These are phyloP conservation scores for Cladophialophora carrionii DNA, from an alignment of 2,329 filamentous ascomycete species.

Conservation along the genomic window DNA sequence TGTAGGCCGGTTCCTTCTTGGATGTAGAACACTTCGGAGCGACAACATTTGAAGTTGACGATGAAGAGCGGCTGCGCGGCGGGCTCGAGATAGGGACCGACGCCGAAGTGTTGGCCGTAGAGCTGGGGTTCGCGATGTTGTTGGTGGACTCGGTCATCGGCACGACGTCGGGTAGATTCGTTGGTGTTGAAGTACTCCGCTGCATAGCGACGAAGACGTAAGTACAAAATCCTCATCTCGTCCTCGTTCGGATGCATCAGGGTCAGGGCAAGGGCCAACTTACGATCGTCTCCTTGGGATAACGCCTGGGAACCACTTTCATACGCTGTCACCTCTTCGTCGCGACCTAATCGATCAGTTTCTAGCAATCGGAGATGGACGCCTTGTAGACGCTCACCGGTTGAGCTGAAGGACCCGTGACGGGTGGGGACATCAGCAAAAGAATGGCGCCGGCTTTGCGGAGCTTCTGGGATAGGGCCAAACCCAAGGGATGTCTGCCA, in stretches of 20 bases:
- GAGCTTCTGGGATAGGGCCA: conserved; percentile 50
- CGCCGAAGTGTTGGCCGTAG: conserved; percentile 36
- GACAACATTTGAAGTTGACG: conserved; percentile 93
- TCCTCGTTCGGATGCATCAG: conserved; percentile 38
- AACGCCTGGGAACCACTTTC: conserved; percentile 44
- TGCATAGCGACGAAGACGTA: conserved; percentile 47
- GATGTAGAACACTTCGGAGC: conserved; percentile 95
- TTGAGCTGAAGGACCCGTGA: conserved; percentile 49
- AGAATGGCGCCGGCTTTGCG: conserved; percentile 57
- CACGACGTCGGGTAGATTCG: conserved; percentile 42
- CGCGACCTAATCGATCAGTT: conserved; percentile 40
- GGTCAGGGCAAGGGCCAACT: conserved; percentile 43
- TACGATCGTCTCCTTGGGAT: conserved; percentile 48
- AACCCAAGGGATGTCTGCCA: conserved; percentile 58
- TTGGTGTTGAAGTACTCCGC: conserved; percentile 49
- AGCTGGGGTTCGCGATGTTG: conserved; percentile 29
- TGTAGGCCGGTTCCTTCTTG: conserved; percentile 92
- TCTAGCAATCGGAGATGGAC: conserved; percentile 9
- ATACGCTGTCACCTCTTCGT: conserved; percentile 46
- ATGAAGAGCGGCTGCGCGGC: conserved; percentile 78
- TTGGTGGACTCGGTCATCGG: conserved; percentile 48
- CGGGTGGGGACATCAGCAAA: conserved; percentile 56
- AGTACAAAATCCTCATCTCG: conserved; percentile 45
- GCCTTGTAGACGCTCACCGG: conserved; percentile 39
- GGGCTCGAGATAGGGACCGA: conserved; percentile 37